Evolutionary conservation across 768 basidiomycete genomes (phyloP), one percentile per base, ranked within the genome.

Genomic region (Suillus placidus): DNA sequence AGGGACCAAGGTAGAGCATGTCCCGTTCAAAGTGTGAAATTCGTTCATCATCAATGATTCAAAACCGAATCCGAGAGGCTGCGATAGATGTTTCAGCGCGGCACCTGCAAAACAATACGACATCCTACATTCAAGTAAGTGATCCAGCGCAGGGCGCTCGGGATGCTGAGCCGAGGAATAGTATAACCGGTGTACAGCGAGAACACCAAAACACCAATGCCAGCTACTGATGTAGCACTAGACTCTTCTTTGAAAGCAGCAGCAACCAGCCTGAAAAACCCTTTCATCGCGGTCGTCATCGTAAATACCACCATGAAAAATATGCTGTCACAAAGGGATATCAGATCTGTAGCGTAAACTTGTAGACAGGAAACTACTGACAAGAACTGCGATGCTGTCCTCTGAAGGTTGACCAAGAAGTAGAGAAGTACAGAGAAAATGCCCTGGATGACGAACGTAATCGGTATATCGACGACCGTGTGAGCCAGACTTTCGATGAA

Each of bases 21-120:
- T 71, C 54, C 89, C 92, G 26, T 90, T 75, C 8, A 91, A 77
- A 0, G 85, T 88, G 68, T 84, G 87, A 78, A 95, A 95, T 75
- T 97, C 93, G 76, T 95, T 96, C 26, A 85, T 81, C 73, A 96
- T 81, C 49, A 95, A 74, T 0, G 84, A 81, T 66, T 94, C 91
- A 73, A 95, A 95, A 0, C 57, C 57, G 26, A 40, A 58, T 2
- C 34, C 57, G 37, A 58, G 57, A 40, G 57, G 57, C 57, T 58
- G 57, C 16, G 10, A 40, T n/a, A 37, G 14, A 58, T 40, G 6
- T 40, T 38, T 58, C 37, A 58, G 57, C 23, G 20, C 5, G 16
- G 16, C 16, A 26, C 37, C 40, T 14, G n/a, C 26, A 38, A 12
- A 26, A 58, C 1, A 26, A 26, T 5, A 26, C 0, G 9, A 1